Percentiles rank a stretch among this genome's conserved stretches.
Evolutionary conservation across 1,284 basidiomycete species (phyloP).

Genomic region (Pseudozyma hubeiensis): DNA sequence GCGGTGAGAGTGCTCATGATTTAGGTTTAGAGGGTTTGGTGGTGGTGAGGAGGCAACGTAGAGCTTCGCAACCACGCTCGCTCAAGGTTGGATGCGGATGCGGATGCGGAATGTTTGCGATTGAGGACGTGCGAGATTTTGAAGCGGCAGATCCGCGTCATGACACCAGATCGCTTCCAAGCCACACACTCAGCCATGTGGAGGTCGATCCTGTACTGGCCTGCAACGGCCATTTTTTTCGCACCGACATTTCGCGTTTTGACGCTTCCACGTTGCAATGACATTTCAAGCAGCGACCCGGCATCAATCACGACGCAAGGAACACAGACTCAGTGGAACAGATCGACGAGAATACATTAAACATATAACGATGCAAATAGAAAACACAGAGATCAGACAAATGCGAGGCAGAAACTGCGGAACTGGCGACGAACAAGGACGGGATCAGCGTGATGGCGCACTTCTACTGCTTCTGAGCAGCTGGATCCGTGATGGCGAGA

Average conservation of each 20-base stretch:
- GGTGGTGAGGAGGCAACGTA: constrained; percentile 3
- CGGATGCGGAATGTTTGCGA: not conserved
- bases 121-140: not conserved
- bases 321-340: too few species aligned
- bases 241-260: not conserved
- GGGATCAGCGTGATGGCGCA: not conserved
- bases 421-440: not conserved
- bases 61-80: not conserved
- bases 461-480: constrained; percentile 13
- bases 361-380: too few species aligned
- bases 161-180: not conserved
- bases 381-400: too few species aligned
- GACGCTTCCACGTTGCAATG: too few species aligned
- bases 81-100: not conserved
- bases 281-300: too few species aligned
- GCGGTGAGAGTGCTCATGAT: constrained; percentile 16
- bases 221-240: not conserved
- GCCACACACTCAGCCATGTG: constrained; percentile 5
- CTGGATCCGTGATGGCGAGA: constrained; percentile 51
- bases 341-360: too few species aligned
- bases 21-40: not conserved
- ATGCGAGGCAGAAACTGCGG: not conserved
- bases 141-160: constrained; percentile 4
- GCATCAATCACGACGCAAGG: too few species aligned
- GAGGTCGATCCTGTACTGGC: not conserved